Base-by-base conservation (phyloP, 192 early-diverging fungal species). In the Entrophospora sp. region DNA sequence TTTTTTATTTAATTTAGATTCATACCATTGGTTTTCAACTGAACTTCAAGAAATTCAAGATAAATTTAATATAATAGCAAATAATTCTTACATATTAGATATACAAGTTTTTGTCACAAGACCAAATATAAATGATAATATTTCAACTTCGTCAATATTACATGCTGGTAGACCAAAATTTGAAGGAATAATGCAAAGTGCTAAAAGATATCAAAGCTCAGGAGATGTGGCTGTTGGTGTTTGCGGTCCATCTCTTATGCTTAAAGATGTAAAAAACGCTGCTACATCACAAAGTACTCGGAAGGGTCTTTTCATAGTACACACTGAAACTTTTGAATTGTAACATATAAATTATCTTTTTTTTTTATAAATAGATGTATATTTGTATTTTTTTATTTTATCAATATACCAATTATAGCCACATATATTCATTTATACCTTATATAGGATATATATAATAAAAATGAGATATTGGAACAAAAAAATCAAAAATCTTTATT, bases 241-340 rank as follows among this genome's bases (percentile, higher is more conserved):
- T 1, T 78, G 77, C 61, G 77, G 77, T n/a, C 64, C 74, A 0
- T 31, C 53, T 36, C 25, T 43, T 9, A 73, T 78, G 60, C 68
- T 73, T 30, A 37, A 63, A 43, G 24, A 40, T 18, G 71, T 73
- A 0, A 45, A 52, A n/a, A 75, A 73, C 18, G 48, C 60, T 22
- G 77, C 71, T 22, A 36, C 68, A 9, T 7, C n/a, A 10, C 25
- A 31, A 55, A 63, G 60, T 35, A 62, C 51, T 53, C 25, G 6
- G 9, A 37, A 55, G 12, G 40, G 64, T 35, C 58, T 69, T 12
- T 71, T 72, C 59, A 58, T 65, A 16, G 62, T 63, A 31, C 73
- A 75, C 38, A 36, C 59, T 27, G 77, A 78, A 67, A 75, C 69
- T 35, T 78, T 75, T 52, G 77, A 75, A 24, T 71, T 78, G 37